Percentiles rank a stretch among this genome's conserved stretches.
phyloP scores from a whole-genome alignment of 176 grass and related monocot genomes.

The Ensete glaucum region DNA sequence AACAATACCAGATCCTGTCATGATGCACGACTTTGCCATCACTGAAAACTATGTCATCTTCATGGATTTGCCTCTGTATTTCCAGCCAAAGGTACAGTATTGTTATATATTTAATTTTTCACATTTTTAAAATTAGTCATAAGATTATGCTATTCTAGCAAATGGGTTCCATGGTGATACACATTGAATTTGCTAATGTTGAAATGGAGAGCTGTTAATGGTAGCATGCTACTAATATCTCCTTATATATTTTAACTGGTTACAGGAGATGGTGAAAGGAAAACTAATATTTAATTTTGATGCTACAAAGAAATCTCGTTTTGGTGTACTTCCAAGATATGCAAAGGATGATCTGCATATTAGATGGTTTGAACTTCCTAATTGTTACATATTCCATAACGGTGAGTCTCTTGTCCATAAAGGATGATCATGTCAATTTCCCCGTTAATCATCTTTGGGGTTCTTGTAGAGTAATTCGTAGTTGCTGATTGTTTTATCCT shows the following conservation, averaged over 20 bases:
- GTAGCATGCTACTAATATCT: not conserved
- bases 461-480: no score
- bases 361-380: slow-evolving; percentile 98
- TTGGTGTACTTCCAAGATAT: slow-evolving; percentile 74
- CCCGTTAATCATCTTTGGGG: no score
- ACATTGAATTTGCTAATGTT: not conserved
- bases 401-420: slow-evolving; percentile 29
- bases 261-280: slow-evolving; percentile 93
- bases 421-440: no score
- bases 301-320: slow-evolving; percentile 76
- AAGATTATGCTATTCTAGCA: not conserved
- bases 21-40: slow-evolving; percentile 99
- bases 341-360: slow-evolving; percentile 73
- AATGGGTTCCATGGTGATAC: not conserved
- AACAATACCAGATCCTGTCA: slow-evolving; percentile 88
- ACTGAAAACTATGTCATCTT: slow-evolving; percentile 93
- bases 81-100: slow-evolving; percentile 62
- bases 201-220: not conserved
- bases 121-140: not conserved
- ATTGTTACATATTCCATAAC: slow-evolving; percentile 97
- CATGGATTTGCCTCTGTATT: slow-evolving; percentile 91
- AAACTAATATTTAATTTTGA: slow-evolving; percentile 90
- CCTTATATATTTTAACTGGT: not conserved
- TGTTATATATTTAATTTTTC: not conserved
- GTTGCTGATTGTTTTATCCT: no score